Evolutionary conservation across 495 filamentous ascomycete species (phyloP).

Genomic region (Ascodesmis nigricans): DNA sequence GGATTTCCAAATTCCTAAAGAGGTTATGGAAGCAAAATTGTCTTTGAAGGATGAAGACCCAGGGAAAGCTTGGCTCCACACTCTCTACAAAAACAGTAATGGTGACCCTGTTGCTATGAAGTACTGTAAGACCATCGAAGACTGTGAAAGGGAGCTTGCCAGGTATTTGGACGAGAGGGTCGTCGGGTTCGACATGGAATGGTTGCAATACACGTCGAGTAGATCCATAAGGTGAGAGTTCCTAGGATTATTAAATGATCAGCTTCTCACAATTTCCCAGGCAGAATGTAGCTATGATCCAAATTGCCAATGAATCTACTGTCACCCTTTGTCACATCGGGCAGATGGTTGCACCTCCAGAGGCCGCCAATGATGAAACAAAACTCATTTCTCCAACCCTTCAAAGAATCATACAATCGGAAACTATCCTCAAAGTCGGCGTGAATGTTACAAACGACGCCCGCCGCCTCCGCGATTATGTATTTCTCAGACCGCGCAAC

Average conservation of each 20-base stretch:
- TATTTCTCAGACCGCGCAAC: conserved; percentile 39
- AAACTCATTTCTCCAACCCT: conserved; percentile 47
- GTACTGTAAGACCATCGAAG: conserved; percentile 46
- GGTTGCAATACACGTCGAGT: conserved; percentile 32
- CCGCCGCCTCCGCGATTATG: conserved; percentile 41
- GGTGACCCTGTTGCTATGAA: conserved; percentile 38
- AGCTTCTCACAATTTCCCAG: conserved; percentile 34
- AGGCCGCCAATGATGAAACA: conserved; percentile 11
- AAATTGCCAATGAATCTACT: conserved; percentile 57
- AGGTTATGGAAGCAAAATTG: background rate
- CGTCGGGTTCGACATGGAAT: conserved; percentile 74
- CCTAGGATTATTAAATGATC: too few species aligned
- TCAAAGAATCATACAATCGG: conserved; percentile 45
- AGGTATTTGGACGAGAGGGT: conserved; percentile 48
- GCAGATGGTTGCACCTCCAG: background rate
- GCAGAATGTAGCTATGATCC: conserved; percentile 52
- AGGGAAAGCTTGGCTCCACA: conserved; percentile 40
- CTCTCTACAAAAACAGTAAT: conserved; percentile 33
- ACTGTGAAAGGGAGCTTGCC: conserved; percentile 40
- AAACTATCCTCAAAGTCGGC: conserved; percentile 51
- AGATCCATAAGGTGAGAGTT: background rate
- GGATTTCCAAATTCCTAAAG: background rate
- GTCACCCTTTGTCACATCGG: conserved; percentile 62
- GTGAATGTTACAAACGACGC: conserved; percentile 40
- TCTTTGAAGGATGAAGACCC: background rate